Evolutionary conservation across 305 asterid genomes (phyloP).

Genomic region (Solanum chacoense): DNA sequence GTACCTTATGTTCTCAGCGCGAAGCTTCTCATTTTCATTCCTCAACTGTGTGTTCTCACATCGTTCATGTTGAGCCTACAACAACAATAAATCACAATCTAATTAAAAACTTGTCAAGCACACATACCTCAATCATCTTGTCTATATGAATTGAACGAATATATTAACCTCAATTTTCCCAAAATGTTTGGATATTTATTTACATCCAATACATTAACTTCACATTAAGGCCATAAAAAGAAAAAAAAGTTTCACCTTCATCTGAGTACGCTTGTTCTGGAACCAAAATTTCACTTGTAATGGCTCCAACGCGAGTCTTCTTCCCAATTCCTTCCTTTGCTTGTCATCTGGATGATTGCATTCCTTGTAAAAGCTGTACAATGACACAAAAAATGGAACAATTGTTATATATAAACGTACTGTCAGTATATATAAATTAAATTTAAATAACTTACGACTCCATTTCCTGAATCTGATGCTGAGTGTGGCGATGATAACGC

Average conservation of each 20-base stretch:
- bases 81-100: neutral
- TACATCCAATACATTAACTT: neutral
- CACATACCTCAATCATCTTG: neutral
- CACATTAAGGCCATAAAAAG: neutral
- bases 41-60: constrained; percentile 28
- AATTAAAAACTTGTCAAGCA: neutral
- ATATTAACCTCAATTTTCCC: neutral
- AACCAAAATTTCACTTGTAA: constrained; percentile 58
- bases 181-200: neutral
- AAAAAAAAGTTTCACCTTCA: constrained; percentile 21
- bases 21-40: constrained; percentile 35
- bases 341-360: constrained; percentile 43
- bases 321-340: constrained; percentile 33
- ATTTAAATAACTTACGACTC: constrained; percentile 17
- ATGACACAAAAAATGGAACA: neutral
- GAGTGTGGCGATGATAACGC: constrained; percentile 39
- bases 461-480: constrained; percentile 35
- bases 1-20: constrained; percentile 26
- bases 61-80: constrained; percentile 41
- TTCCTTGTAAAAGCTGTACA: constrained; percentile 32
- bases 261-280: constrained; percentile 48
- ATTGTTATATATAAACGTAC: neutral
- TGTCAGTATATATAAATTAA: neutral
- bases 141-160: neutral
- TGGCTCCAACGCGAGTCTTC: constrained; percentile 28